These are phyloP conservation scores for Thuja plicata DNA, from an alignment of 83 land plant genomes.

Conservation along the genomic window DNA sequence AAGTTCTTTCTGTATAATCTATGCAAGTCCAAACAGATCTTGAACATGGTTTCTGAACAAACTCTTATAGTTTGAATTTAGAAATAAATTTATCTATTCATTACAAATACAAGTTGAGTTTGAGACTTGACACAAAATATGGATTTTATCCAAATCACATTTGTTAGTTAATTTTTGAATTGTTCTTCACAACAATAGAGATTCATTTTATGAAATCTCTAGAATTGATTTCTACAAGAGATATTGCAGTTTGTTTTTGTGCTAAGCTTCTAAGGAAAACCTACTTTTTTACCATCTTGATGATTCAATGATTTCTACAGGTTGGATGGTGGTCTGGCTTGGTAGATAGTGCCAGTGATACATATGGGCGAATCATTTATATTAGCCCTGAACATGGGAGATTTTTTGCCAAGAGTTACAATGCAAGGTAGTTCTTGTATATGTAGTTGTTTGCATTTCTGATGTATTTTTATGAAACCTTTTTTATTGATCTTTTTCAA, in stretches of 20 bases:
- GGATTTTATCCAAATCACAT: no score
- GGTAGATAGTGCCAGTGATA: constrained; percentile 44
- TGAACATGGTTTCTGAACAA: no score
- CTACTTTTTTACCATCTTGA: neutral
- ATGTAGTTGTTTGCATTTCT: neutral
- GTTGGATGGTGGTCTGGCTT: constrained; percentile 86
- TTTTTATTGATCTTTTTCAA: neutral
- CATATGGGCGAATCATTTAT: constrained; percentile 61
- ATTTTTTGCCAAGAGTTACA: constrained; percentile 75
- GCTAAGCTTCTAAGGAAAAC: neutral
- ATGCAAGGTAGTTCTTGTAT: constrained; percentile 47
- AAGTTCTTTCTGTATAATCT: no score
- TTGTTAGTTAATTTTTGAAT: neutral
- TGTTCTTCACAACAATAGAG: neutral
- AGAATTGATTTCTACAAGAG: neutral
- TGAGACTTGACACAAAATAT: no score
- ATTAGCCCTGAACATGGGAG: constrained; percentile 72
- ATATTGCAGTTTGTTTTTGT: neutral
- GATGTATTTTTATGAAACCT: constrained; percentile 3
- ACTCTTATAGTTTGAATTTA: no score
- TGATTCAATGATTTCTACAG: constrained; percentile 20
- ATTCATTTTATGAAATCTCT: neutral
- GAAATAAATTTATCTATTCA: no score
- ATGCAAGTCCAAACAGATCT: no score
- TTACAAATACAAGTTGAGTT: no score